Base-by-base conservation (phyloP, 2,329 filamentous ascomycete genomes). In the Trichoderma asperellum region DNA sequence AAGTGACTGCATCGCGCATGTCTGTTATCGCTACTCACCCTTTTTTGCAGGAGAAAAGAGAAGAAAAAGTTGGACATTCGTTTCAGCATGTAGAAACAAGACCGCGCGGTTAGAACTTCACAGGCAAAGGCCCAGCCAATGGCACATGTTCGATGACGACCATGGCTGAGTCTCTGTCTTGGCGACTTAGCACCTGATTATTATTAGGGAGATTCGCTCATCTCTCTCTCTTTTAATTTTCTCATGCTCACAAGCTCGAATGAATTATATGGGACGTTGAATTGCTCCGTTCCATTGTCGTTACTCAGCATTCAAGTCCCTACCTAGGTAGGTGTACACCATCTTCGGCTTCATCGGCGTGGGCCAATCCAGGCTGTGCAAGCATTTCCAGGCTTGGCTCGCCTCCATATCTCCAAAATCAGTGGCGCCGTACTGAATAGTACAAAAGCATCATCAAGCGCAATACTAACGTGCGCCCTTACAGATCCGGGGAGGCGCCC, bases 381-480 rank as follows among this genome's bases (percentile, higher is more conserved):
- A 4, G 49, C 61, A 55, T 55, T 53, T 14, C 47, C 60, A 53
- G 60, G 52, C 61, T 64, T 64, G 61, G 61, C 61, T 64, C 61
- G n/a, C 55, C 61, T 64, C 47, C 61, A 55, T 55, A 49, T 49
- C 47, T 49, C 47, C 47, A 37, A 64, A 18, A 52, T 35, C 34
- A 16, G 34, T 43, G 61, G 49, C 49, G 47, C 24, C 27, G 12
- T 12, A 35, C 40, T n/a, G 18, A 7, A 43, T 16, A 3, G 40
- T n/a, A 7, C 12, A 14, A n/a, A n/a, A 8, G 18, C 40, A n/a
- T 43, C 40, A 43, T n/a, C 40, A 43, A n/a, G 40, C 40, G 40
- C 40, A 10, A n/a, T 43, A 43, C 40, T 43, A 43, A 43, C 4
- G 18, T 43, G 2, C n/a, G 40, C 40, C 40, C 7, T n/a, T 43